Percentiles rank a stretch among this genome's conserved stretches.
Conservation (phyloP, 1,284 basidiomycete species). For the Leccinum insigne region DNA sequence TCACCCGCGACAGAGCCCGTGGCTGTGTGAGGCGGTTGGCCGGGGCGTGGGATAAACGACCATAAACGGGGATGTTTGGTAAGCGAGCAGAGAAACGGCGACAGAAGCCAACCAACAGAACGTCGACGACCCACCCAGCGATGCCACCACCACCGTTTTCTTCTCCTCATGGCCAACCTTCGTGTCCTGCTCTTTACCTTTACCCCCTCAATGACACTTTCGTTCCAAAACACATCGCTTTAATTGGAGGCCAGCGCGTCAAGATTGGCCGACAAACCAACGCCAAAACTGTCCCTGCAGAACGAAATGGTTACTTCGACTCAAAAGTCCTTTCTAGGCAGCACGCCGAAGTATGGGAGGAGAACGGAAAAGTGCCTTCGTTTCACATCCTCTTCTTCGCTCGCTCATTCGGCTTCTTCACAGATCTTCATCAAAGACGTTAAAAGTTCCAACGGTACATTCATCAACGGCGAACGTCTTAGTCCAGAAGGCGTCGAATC, state of each 20-base stretch:
- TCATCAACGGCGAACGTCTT: slow-evolving; percentile 95
- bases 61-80: slow-evolving; percentile 12
- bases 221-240: slow-evolving; percentile 92
- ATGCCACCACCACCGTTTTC: slow-evolving; percentile 46
- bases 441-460: slow-evolving; percentile 98
- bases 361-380: slow-evolving; percentile 72
- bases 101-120: slow-evolving; percentile 13
- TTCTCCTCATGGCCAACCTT: slow-evolving; percentile 32
- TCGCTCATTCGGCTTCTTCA: slow-evolving; percentile 6
- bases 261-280: slow-evolving; percentile 99
- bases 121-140: slow-evolving; percentile 15
- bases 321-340: slow-evolving; percentile 94
- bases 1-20: background rate
- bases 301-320: slow-evolving; percentile 97
- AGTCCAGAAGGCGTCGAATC: slow-evolving; percentile 92
- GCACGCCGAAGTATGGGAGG: slow-evolving; percentile 99
- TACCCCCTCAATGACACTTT: slow-evolving; percentile 98
- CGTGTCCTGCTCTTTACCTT: slow-evolving; percentile 80
- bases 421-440: slow-evolving; percentile 99
- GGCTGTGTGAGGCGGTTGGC: slow-evolving; percentile 3
- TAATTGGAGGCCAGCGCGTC: slow-evolving; percentile 70
- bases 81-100: slow-evolving; percentile 14
- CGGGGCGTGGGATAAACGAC: slow-evolving; percentile 16
- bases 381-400: background rate
- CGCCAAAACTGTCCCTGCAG: slow-evolving; percentile 92